phyloP scores from a whole-genome alignment of 2,329 filamentous ascomycete genomes.

The Magnaporthales sp. region DNA sequence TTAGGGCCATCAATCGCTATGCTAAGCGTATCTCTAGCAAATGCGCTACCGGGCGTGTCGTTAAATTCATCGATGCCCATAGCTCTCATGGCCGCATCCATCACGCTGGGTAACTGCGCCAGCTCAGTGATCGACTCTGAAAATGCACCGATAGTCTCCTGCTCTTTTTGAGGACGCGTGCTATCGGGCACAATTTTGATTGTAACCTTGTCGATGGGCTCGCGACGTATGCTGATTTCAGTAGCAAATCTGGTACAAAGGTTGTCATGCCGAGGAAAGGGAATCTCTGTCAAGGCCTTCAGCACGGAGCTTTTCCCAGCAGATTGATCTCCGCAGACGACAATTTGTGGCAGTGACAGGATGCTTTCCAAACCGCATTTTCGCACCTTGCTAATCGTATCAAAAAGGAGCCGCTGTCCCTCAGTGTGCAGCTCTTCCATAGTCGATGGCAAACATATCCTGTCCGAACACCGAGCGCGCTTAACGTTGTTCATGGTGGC shows the following conservation, averaged over 20 bases:
- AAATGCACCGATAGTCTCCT: constrained; percentile 18
- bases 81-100: constrained; percentile 27
- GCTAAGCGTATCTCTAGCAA: constrained; percentile 36
- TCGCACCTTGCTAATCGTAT: neutral
- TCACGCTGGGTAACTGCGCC: constrained; percentile 14
- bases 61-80: constrained; percentile 39
- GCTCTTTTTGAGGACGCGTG: constrained; percentile 16
- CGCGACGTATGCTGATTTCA: constrained; percentile 46
- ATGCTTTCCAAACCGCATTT: neutral
- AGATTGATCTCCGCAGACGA: constrained; percentile 52
- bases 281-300: constrained; percentile 51
- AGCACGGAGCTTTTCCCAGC: constrained; percentile 56
- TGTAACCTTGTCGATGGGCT: constrained; percentile 21
- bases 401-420: neutral
- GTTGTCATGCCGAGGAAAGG: constrained; percentile 47
- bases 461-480: too few species aligned
- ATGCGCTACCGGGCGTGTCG: constrained; percentile 16
- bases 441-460: neutral
- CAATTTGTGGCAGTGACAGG: constrained; percentile 28
- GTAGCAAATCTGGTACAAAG: constrained; percentile 55
- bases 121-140: neutral
- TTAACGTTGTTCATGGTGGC: too few species aligned
- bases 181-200: constrained; percentile 26
- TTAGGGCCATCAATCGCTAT: constrained; percentile 38
- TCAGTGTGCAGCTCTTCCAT: neutral